These are phyloP conservation scores for Komagataea norvegica DNA, from an alignment of 1,139 yeast genomes.

Conservation along the genomic window DNA sequence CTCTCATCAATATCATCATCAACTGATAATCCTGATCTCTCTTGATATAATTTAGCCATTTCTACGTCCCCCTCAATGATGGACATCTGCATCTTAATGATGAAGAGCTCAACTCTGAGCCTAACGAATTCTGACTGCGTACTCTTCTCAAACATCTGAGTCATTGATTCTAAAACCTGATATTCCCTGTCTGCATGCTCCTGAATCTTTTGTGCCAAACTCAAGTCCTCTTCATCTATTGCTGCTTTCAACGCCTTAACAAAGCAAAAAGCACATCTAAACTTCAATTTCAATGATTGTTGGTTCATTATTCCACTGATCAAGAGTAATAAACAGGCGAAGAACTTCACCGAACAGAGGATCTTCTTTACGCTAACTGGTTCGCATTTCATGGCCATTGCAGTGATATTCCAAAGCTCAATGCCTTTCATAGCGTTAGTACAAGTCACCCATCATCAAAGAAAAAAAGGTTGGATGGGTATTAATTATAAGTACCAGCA, in stretches of 20 bases:
- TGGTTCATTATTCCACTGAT: constrained; percentile 24
- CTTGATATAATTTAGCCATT: constrained; percentile 28
- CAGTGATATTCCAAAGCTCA: constrained; percentile 30
- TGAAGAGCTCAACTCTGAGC: constrained; percentile 18
- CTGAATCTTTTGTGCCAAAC: constrained; percentile 17
- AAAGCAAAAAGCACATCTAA: constrained; percentile 25
- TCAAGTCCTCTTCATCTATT: constrained; percentile 17
- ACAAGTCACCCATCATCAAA: too few relatives aligned
- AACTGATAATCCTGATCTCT: constrained; percentile 20
- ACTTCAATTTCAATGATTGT: constrained; percentile 16
- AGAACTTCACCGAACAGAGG: constrained; percentile 24
- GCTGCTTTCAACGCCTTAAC: constrained; percentile 19
- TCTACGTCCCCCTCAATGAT: constrained; percentile 23
- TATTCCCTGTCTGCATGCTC: constrained; percentile 21
- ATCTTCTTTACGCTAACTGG: constrained; percentile 8
- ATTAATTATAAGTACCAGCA: constrained; percentile 9
- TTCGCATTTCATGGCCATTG: constrained; percentile 20
- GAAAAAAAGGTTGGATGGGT: too few relatives aligned
- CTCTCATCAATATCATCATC: background rate
- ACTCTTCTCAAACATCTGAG: constrained; percentile 11
- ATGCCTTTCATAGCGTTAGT: constrained; percentile 18
- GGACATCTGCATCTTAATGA: constrained; percentile 26
- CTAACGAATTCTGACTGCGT: constrained; percentile 11
- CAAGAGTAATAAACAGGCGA: constrained; percentile 25
- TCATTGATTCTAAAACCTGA: constrained; percentile 15